These are phyloP conservation scores for Scedosporium dehoogii DNA, from an alignment of 2,329 filamentous ascomycete species.

Conservation along the genomic window DNA sequence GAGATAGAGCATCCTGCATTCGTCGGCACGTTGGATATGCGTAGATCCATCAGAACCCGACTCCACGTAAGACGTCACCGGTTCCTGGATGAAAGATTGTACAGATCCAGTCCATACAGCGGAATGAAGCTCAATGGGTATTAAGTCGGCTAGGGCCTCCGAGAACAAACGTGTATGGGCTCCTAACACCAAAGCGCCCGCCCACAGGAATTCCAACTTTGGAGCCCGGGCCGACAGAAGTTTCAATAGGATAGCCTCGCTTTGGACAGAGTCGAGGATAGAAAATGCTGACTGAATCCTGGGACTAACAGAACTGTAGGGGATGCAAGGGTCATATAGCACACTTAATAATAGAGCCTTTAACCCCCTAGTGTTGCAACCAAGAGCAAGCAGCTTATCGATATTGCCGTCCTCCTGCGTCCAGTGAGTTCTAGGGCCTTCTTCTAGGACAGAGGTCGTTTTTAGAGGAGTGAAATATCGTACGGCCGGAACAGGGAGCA, in stretches of 20 bases:
- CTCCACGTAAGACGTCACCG: not conserved
- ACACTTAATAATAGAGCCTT: not conserved
- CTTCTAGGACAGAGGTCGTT: not conserved
- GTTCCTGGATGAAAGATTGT: not conserved
- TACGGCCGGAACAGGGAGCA: not conserved
- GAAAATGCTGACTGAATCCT: not conserved
- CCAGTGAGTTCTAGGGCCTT: not conserved
- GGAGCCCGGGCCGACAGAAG: not conserved
- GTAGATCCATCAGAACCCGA: not conserved
- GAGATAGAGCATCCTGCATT: not conserved
- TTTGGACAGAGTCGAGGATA: not conserved
- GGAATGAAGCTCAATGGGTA: not conserved
- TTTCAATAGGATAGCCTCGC: not conserved
- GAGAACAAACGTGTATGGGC: not conserved
- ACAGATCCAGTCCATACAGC: not conserved
- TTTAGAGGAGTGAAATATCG: not conserved
- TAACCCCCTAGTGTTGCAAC: not conserved
- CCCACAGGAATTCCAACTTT: not conserved
- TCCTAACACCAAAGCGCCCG: not conserved
- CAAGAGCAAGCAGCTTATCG: not conserved
- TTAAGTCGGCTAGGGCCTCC: not conserved
- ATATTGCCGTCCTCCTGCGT: not conserved
- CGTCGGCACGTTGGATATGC: not conserved
- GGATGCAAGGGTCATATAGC: not conserved
- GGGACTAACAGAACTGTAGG: not conserved